Percentiles rank a stretch among this genome's conserved stretches.
These are phyloP conservation scores for Scheffersomyces lignosus DNA, from an alignment of 805 yeast genomes.

Conservation along the genomic window DNA sequence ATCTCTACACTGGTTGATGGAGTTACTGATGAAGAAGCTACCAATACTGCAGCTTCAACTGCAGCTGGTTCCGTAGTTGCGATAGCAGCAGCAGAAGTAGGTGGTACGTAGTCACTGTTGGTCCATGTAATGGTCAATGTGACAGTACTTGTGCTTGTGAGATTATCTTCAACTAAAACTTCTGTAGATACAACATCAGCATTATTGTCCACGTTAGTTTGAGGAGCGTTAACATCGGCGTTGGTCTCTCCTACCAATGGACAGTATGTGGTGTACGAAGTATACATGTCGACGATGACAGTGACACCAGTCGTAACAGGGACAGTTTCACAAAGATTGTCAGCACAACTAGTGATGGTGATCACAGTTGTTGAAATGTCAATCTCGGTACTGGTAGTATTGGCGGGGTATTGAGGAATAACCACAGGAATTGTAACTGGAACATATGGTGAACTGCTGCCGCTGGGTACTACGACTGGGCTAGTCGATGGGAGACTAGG, in stretches of 20 bases:
- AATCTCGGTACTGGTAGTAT: too few species aligned
- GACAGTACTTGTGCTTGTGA: not conserved
- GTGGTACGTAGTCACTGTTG: too few species aligned
- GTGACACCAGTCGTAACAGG: conserved; percentile 35
- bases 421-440: conserved; percentile 1
- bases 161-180: not conserved
- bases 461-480: not conserved
- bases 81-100: too few species aligned
- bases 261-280: not conserved
- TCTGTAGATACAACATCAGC: not conserved
- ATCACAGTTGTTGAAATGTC: conserved; percentile 24
- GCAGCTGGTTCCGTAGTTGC: too few species aligned
- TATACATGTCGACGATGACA: conserved; percentile 1
- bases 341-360: conserved; percentile 40
- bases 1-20: too few species aligned
- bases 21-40: too few species aligned
- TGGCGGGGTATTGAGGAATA: too few species aligned
- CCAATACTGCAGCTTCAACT: too few species aligned
- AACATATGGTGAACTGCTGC: not conserved
- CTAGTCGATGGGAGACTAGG: not conserved
- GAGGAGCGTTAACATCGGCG: too few species aligned
- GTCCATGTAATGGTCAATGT: not conserved
- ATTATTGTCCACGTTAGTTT: too few species aligned
- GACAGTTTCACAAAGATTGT: conserved; percentile 27
- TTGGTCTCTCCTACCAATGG: not conserved